These are phyloP conservation scores for Pseudoturritis turrita DNA, from an alignment of 345 rosid species.

Conservation along the genomic window DNA sequence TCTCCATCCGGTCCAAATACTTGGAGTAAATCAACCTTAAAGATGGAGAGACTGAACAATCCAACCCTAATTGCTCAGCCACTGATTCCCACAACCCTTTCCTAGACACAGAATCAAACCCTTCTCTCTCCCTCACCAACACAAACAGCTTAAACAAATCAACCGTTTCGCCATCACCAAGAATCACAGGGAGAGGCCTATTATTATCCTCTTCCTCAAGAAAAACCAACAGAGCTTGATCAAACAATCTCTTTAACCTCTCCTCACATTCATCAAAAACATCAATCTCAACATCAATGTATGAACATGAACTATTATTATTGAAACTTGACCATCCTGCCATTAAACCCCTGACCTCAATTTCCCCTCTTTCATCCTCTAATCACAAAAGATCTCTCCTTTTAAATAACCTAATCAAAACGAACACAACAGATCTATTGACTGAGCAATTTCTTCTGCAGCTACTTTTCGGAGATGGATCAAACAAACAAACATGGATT, in stretches of 20 bases:
- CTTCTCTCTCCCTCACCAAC: conserved; percentile 55
- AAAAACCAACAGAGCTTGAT: conserved; percentile 46
- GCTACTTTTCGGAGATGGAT: not conserved
- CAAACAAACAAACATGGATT: conserved; percentile 2
- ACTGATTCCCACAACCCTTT: conserved; percentile 53
- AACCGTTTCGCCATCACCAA: conserved; percentile 43
- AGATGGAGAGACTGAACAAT: conserved; percentile 30
- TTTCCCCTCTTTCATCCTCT: not conserved
- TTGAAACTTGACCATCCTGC: conserved; percentile 49
- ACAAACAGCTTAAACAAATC: conserved; percentile 68
- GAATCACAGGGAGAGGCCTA: conserved; percentile 47
- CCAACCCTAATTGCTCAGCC: conserved; percentile 49
- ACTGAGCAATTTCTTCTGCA: not conserved
- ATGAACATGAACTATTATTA: conserved; percentile 33
- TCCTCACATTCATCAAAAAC: conserved; percentile 29
- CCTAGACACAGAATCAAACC: conserved; percentile 47
- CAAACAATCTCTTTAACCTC: conserved; percentile 45
- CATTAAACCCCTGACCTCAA: conserved; percentile 35
- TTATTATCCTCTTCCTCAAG: conserved; percentile 42
- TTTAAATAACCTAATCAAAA: not conserved
- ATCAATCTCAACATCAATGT: conserved; percentile 19
- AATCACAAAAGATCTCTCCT: conserved; percentile 5
- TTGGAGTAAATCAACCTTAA: conserved; percentile 50
- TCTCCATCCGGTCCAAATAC: conserved; percentile 54
- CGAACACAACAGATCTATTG: not conserved